Percentiles rank a stretch among this genome's conserved stretches.
Conservation (phyloP, 345 rosid species). For the Acer yangbiense region DNA sequence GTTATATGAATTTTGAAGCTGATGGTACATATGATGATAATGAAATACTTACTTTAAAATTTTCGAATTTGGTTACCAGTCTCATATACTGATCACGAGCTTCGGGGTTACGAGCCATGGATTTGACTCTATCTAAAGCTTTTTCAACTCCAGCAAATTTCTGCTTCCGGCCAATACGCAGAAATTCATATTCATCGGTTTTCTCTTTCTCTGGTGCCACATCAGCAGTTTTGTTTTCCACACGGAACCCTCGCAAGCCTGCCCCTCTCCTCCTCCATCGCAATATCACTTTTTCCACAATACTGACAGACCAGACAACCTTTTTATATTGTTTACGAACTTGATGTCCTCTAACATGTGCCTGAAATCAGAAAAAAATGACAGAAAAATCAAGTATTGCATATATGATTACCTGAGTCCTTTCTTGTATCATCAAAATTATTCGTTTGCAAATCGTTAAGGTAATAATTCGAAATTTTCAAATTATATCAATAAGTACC, state of each 20-base stretch:
- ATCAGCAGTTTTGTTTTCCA: conserved; percentile 18
- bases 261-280: conserved; percentile 69
- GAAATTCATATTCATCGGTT: conserved; percentile 56
- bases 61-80: conserved; percentile 39
- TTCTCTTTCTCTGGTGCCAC: conserved; percentile 22
- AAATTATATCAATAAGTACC: conserved; percentile 32
- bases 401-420: neutral
- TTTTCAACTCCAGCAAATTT: conserved; percentile 55
- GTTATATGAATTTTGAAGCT: neutral
- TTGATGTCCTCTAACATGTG: conserved; percentile 71
- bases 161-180: conserved; percentile 53
- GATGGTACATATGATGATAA: neutral
- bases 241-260: conserved; percentile 63
- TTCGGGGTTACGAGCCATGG: conserved; percentile 58
- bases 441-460: no score
- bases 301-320: conserved; percentile 64
- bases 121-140: conserved; percentile 63
- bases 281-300: conserved; percentile 62
- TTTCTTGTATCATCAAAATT: neutral
- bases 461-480: neutral
- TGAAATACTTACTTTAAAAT: conserved; percentile 32
- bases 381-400: neutral
- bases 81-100: conserved; percentile 73
- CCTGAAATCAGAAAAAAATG: conserved; percentile 38
- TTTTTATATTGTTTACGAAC: conserved; percentile 61